Base-by-base conservation (phyloP, 768 basidiomycete genomes). In the Chalciporus sphaerocephalus region DNA sequence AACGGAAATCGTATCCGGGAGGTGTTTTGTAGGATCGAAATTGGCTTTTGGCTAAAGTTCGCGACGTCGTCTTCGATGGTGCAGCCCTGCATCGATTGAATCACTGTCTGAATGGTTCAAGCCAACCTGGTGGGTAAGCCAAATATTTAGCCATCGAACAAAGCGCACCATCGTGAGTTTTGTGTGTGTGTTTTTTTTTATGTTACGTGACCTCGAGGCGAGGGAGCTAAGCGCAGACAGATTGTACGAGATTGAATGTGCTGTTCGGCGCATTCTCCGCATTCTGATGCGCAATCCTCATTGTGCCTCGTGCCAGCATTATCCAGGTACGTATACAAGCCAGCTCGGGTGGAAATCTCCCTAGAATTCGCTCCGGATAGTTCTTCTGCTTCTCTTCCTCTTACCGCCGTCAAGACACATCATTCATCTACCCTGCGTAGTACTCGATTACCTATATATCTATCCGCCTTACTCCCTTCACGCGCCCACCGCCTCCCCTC, bases 121-220 rank as follows among this genome's bases (percentile, higher is more conserved):
- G 24, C n/a, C n/a, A n/a, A n/a, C n/a, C n/a, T 25, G 24, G 24
- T 15, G 15, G 30, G 30, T n/a, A n/a, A n/a, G n/a, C 10, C 5
- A 25, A 25, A 25, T 9, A 32, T 32, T 32, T 30, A 7, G 28
- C 28, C 4, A 32, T 15, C 15, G n/a, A 32, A 32, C 30, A n/a
- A 32, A n/a, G 3, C 10, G 11, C 28, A 10, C n/a, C 15, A 32
- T 5, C 30, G 24, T 30, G 32, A 18, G 28, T 38, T 55, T 44
- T 42, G 23, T n/a, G 15, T 0, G 8, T 28, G 36, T 50, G 27
- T 41, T 7, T 42, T 42, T 57, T 33, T 53, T 47, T 50, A 24
- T 42, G 35, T 25, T 47, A 56, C 34, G 42, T 44, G 38, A 48
- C 64, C 62, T 61, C 64, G 64, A 64, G 62, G 64, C 62, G 20